These are phyloP conservation scores for Leccinum ochraceum DNA, from an alignment of 768 basidiomycete genomes.

Conservation along the genomic window DNA sequence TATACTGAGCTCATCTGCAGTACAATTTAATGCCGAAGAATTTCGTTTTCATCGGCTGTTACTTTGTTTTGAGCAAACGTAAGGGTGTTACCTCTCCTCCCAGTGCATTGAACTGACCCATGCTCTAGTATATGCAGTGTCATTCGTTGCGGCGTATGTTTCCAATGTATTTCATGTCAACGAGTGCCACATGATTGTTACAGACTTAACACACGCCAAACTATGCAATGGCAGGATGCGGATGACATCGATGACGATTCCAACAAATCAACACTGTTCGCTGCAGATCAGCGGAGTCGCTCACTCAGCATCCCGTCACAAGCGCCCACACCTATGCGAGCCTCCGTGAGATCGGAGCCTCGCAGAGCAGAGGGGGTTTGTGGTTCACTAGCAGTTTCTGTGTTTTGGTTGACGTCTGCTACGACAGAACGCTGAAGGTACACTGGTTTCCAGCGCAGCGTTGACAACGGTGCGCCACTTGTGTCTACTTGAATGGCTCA, in stretches of 20 bases:
- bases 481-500: neutral
- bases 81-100: conserved; percentile 26
- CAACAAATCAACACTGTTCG: conserved; percentile 4
- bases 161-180: neutral
- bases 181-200: conserved; percentile 13
- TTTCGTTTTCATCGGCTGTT: conserved; percentile 59
- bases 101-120: conserved; percentile 2
- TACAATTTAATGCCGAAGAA: conserved; percentile 56
- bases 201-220: conserved; percentile 63
- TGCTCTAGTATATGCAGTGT: conserved; percentile 56
- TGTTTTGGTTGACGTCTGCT: neutral
- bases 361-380: conserved; percentile 11
- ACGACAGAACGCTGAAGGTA: neutral
- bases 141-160: conserved; percentile 63
- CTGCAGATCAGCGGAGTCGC: neutral
- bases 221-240: conserved; percentile 53
- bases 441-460: neutral
- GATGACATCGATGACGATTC: conserved; percentile 38
- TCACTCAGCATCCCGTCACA: conserved; percentile 12
- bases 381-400: neutral
- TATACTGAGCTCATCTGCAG: conserved; percentile 31
- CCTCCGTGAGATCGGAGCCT: neutral
- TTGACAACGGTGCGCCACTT: neutral
- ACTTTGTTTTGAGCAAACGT: conserved; percentile 70
- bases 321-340: neutral